Base-by-base conservation (phyloP, 2,329 filamentous ascomycete species). In the Dothistroma septosporum region DNA sequence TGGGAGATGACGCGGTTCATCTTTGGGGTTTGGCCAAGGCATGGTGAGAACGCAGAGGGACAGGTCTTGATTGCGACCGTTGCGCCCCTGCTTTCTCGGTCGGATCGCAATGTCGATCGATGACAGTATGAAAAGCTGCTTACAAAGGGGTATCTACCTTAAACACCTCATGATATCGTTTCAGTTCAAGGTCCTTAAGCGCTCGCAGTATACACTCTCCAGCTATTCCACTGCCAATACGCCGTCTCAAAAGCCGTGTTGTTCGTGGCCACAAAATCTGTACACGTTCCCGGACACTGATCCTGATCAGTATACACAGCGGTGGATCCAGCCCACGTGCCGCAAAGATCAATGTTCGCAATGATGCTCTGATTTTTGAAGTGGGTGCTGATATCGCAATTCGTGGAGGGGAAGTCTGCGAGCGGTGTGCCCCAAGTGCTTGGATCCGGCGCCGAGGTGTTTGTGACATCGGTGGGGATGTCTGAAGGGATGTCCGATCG, bases 381-480 rank as follows among this genome's bases (percentile, higher is more conserved):
- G 53, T 76, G 70, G 47, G 28, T 60, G 66, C 73, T 64, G 55
- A 76, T 73, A 41, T 75, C 65, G 58, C 75, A 77, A 47, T 67
- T 54, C 10, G 64, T 67, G n/a, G 68, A 72, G 58, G 68, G 86
- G 72, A 89, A 90, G 62, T 89, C 86, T 0, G 87, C 85, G 10
- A 83, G 66, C 0, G 87, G 83, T 3, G 75, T 77, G 14, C 85
- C 85, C 85, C 87, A 90, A 1, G 76, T 77, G 57, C 79, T 82
- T 0, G 87, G 85, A 66, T 89, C 80, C 0, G 87, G 87, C 7
- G 65, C 68, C 19, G 66, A 63, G 10, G 63, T 65, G 60, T 76
- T 72, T n/a, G 54, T 56, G 6, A 67, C 63, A 28, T 68, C 66
- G 6, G 57, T 58, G 4, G 66, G 64, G 62, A 89, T 80, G 66